Evolutionary conservation across 2,329 filamentous ascomycete species (phyloP).

Genomic region (Xylaria sp.): DNA sequence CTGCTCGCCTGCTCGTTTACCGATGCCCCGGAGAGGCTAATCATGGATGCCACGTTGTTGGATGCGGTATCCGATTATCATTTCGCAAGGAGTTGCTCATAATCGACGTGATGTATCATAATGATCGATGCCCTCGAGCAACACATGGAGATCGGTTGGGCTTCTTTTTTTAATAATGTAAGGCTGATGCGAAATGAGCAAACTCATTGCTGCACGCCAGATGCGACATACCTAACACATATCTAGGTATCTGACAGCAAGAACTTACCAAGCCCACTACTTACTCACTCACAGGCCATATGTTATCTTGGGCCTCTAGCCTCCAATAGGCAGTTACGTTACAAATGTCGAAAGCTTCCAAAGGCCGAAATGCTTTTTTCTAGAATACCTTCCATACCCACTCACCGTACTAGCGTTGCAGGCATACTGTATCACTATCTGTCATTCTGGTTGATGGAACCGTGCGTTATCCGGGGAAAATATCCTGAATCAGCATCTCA

Average conservation of each 20-base stretch:
- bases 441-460: slow-evolving; percentile 1
- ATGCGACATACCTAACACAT: slow-evolving; percentile 19
- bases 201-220: slow-evolving; percentile 15
- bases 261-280: too few species aligned
- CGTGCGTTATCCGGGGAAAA: slow-evolving; percentile 25
- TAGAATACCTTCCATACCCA: slow-evolving; percentile 27
- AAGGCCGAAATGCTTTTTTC: slow-evolving; percentile 22
- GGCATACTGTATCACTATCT: neutral
- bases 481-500: slow-evolving; percentile 12
- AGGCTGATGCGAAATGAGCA: slow-evolving; percentile 27
- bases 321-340: slow-evolving; percentile 27
- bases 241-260: neutral
- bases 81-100: slow-evolving; percentile 29
- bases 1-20: slow-evolving; percentile 13
- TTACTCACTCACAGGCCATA: neutral
- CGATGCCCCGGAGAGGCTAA: slow-evolving; percentile 29
- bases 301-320: slow-evolving; percentile 2
- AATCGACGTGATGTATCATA: slow-evolving; percentile 21
- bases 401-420: slow-evolving; percentile 7
- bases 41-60: slow-evolving; percentile 34
- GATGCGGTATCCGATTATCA: slow-evolving; percentile 25
- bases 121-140: slow-evolving; percentile 10
- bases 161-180: slow-evolving; percentile 2
- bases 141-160: slow-evolving; percentile 9
- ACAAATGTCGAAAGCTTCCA: slow-evolving; percentile 7